Conservation (phyloP, 1,139 yeast genomes). For the Nakaseomyces glabratus region DNA sequence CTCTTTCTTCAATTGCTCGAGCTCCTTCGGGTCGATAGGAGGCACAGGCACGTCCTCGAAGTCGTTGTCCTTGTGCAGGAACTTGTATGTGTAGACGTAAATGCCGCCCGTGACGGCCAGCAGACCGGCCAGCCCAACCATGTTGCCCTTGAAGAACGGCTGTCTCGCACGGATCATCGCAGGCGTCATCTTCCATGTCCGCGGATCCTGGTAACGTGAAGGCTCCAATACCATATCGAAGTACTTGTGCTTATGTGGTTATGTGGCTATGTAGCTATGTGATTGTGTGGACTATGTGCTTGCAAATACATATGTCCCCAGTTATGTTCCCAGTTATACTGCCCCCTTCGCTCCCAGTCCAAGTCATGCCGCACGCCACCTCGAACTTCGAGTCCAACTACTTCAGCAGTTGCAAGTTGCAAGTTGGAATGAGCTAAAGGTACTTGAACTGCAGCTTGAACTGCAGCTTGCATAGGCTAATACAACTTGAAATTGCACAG, state of each 20-base stretch:
- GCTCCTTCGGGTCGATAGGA: slow-evolving; percentile 72
- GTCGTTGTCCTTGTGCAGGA: slow-evolving; percentile 65
- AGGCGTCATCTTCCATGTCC: slow-evolving; percentile 84
- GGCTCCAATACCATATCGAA: slow-evolving; percentile 26
- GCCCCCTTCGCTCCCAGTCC: no score
- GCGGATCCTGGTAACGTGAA: slow-evolving; percentile 59
- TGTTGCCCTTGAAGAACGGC: slow-evolving; percentile 75
- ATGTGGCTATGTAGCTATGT: neutral
- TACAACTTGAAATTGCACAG: no score
- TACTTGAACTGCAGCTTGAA: no score
- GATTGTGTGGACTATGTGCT: no score
- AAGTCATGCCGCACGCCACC: no score
- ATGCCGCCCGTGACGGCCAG: slow-evolving; percentile 59
- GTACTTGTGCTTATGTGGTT: slow-evolving; percentile 7
- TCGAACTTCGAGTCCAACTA: no score
- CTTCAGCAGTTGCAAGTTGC: no score
- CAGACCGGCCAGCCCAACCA: slow-evolving; percentile 49
- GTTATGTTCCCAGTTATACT: no score
- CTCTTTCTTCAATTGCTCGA: slow-evolving; percentile 61
- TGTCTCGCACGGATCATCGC: slow-evolving; percentile 83
- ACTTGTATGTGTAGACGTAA: slow-evolving; percentile 62
- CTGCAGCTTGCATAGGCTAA: no score
- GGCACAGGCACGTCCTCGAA: slow-evolving; percentile 89
- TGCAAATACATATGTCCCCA: no score
- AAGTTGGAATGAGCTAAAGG: no score